These are phyloP conservation scores for Fusarium verrucosum DNA, from an alignment of 2,329 filamentous ascomycete species.

Conservation along the genomic window DNA sequence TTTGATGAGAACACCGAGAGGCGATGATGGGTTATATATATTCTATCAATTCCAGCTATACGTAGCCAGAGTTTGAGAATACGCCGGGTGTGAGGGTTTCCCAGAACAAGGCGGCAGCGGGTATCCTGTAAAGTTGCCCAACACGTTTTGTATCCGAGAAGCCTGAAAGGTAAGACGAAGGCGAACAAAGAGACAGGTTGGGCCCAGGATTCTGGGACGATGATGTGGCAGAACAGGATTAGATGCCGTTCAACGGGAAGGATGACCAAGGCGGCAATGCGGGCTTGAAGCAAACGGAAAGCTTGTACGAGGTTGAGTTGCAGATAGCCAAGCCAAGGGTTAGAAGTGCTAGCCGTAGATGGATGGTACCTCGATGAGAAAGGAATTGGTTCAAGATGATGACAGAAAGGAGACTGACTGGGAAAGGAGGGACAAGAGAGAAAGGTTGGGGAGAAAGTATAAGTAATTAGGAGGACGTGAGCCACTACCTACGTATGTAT, in stretches of 20 bases:
- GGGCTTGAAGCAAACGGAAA: constrained; percentile 29
- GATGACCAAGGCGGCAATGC: constrained; percentile 24
- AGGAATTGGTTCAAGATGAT: constrained; percentile 8
- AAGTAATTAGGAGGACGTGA: constrained; percentile 25
- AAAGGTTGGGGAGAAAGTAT: constrained; percentile 5
- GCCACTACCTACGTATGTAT: constrained; percentile 33
- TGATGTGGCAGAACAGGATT: constrained; percentile 46
- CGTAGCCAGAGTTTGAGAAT: constrained; percentile 20
- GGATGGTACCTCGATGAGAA: constrained; percentile 8
- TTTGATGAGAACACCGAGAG: constrained; percentile 10
- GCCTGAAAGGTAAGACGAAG: constrained; percentile 38
- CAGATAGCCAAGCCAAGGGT: constrained; percentile 17
- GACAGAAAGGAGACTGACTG: constrained; percentile 9
- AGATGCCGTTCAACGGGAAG: constrained; percentile 36
- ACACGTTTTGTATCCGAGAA: constrained; percentile 33
- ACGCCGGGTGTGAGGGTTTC: constrained; percentile 29
- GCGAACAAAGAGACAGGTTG: constrained; percentile 30
- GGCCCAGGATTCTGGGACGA: constrained; percentile 30
- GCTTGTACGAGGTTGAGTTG: constrained; percentile 33
- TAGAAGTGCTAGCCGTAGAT: constrained; percentile 11
- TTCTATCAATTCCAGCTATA: constrained; percentile 11
- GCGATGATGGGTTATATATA: constrained; percentile 36
- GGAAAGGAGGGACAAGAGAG: constrained; percentile 1
- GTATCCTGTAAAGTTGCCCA: constrained; percentile 24
- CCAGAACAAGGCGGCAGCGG: constrained; percentile 14